Evolutionary conservation across 768 basidiomycete species (phyloP).

Genomic region (Leccinum truebloodii): DNA sequence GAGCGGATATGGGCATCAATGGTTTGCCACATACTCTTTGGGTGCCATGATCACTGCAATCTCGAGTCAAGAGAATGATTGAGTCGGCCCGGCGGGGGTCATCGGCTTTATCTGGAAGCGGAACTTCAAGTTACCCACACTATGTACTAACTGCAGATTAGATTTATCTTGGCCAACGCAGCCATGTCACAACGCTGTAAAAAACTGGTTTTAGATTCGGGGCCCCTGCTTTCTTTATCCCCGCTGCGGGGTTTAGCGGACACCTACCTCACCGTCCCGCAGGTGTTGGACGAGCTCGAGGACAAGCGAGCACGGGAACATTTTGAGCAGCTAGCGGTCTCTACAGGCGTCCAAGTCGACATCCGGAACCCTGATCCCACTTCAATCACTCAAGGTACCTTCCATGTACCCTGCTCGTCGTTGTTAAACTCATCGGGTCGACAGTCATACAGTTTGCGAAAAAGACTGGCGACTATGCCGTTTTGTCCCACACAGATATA

Average conservation of each 20-base stretch:
- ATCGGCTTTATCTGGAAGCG: not conserved
- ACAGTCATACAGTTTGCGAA: slow-evolving; percentile 89
- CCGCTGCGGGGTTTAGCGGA: slow-evolving; percentile 89
- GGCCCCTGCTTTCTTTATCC: slow-evolving; percentile 85
- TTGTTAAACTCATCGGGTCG: slow-evolving; percentile 17
- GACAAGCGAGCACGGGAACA: slow-evolving; percentile 88
- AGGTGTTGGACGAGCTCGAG: slow-evolving; percentile 87
- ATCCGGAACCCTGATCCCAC: slow-evolving; percentile 69
- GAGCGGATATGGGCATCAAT: slow-evolving; percentile 7
- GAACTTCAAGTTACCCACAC: not conserved
- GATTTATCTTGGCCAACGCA: not conserved
- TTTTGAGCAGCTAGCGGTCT: slow-evolving; percentile 73
- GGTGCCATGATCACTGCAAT: slow-evolving; percentile 36
- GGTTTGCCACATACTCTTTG: slow-evolving; percentile 43
- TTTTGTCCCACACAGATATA: slow-evolving; percentile 88
- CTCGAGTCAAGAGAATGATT: not conserved
- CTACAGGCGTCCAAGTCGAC: slow-evolving; percentile 73
- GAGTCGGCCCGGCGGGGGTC: not conserved
- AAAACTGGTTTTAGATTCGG: slow-evolving; percentile 89
- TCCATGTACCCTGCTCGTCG: not conserved
- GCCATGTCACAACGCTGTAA: slow-evolving; percentile 56
- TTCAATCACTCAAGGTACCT: slow-evolving; percentile 64
- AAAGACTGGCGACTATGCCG: slow-evolving; percentile 94
- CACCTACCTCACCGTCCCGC: slow-evolving; percentile 84
- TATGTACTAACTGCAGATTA: slow-evolving; percentile 2